Percentiles rank a stretch among this genome's conserved stretches.
phyloP scores from a whole-genome alignment of 2,329 filamentous ascomycete genomes.

The Penicillium aurantiogriseum region DNA sequence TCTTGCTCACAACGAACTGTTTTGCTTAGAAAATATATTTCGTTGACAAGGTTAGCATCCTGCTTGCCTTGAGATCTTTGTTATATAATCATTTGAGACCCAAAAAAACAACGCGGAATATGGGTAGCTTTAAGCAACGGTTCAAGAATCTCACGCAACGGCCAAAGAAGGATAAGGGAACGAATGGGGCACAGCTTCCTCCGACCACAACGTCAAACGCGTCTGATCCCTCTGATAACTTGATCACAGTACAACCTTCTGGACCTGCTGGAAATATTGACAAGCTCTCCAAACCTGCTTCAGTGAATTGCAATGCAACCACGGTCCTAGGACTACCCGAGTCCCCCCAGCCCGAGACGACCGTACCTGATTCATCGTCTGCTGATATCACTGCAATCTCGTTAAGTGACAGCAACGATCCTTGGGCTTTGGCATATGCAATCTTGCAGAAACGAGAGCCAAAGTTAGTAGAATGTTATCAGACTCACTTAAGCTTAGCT shows the following conservation, averaged over 20 bases:
- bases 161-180: not conserved
- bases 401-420: not conserved
- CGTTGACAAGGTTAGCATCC: not conserved
- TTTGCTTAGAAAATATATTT: not conserved
- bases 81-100: not conserved
- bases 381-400: not conserved
- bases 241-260: not conserved
- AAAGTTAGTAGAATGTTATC: not conserved
- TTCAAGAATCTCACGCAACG: not conserved
- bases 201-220: not conserved
- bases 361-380: not conserved
- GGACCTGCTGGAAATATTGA: not conserved
- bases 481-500: not conserved
- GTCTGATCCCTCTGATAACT: not conserved
- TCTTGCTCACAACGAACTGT: not conserved
- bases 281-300: not conserved
- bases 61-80: not conserved
- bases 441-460: not conserved
- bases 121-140: not conserved
- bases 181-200: not conserved
- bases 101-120: not conserved
- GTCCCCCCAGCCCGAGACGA: not conserved
- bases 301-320: not conserved
- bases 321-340: not conserved
- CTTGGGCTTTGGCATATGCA: not conserved